Evolutionary conservation across 768 basidiomycete species (phyloP), one percentile per base, ranked within the genome.

Genomic region (Tylopilus sp.): DNA sequence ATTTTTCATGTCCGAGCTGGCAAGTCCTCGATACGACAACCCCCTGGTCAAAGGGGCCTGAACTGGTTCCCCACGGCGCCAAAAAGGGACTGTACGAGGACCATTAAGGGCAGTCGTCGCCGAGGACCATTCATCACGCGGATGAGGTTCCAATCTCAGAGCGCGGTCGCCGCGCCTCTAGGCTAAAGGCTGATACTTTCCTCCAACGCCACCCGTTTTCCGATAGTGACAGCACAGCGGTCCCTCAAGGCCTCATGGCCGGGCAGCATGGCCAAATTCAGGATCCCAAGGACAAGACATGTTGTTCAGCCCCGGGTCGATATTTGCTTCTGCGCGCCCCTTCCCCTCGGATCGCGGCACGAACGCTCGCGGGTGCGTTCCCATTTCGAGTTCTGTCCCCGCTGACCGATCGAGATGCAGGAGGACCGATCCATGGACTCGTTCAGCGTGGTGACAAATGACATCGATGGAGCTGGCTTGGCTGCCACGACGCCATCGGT

Each of bases 381-480:
- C 48, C 25, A 18, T 9, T 28, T 11, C 11, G 35, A n/a, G 35
- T 13, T 40, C 15, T 15, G 6, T 18, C 12, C 13, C 23, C 47
- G 20, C 39, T 13, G 21, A 21, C 36, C 38, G n/a, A 36, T 43
- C 41, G 25, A 38, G 42, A 50, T 28, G 17, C 31, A 26, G 6
- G 25, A 28, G 12, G 33, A 38, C 42, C 33, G 50, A 50, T 50
- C 50, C 50, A 23, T 39, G 50, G 36, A 50, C 43, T 26, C 35
- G 11, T 13, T 28, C 42, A 6, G 31, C 26, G n/a, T 18, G 21
- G 43, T 28, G 3, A 18, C 36, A 18, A 21, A 44, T 44, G 17
- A 28, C 30, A n/a, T 4, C 28, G 21, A 31, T 43, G 33, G 26
- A 11, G 40, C 47, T 18, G 26, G 22, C 38, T 21, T 48, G 28